Percentiles rank a stretch among this genome's conserved stretches.
phyloP scores from a whole-genome alignment of 1,139 yeast species.

The Yamadazyma sp. region DNA sequence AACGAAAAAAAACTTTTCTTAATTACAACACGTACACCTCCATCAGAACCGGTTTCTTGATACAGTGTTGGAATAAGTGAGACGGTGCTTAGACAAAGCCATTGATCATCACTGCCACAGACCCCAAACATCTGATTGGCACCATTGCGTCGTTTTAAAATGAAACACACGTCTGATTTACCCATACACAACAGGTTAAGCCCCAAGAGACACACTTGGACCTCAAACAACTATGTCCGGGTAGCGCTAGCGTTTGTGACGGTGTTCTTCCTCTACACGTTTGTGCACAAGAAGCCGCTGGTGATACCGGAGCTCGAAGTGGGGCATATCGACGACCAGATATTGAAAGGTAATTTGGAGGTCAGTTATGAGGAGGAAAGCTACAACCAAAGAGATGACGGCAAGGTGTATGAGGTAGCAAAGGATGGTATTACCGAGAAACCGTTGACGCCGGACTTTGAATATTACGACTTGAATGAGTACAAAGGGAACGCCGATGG shows the following conservation, averaged over 20 bases:
- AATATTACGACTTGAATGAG: slow-evolving; percentile 60
- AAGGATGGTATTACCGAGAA: slow-evolving; percentile 30
- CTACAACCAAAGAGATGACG: slow-evolving; percentile 15
- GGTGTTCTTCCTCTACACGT: slow-evolving; percentile 16
- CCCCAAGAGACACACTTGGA: slow-evolving; percentile 11
- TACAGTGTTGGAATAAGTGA: not conserved
- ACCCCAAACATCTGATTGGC: no score
- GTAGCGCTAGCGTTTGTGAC: slow-evolving; percentile 9
- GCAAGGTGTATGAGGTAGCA: slow-evolving; percentile 36
- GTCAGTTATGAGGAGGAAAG: slow-evolving; percentile 15
- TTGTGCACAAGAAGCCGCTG: slow-evolving; percentile 6
- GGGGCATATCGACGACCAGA: slow-evolving; percentile 15
- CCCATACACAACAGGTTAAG: slow-evolving; percentile 35
- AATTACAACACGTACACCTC: not conserved
- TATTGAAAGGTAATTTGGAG: slow-evolving; percentile 14
- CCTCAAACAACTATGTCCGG: slow-evolving; percentile 7
- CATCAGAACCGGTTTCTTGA: not conserved
- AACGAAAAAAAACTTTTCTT: not conserved
- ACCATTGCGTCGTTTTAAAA: no score
- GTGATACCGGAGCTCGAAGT: slow-evolving; percentile 11
- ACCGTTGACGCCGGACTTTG: slow-evolving; percentile 26
- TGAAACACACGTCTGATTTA: slow-evolving; percentile 26
- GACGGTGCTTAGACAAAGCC: not conserved
- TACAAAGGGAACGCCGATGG: slow-evolving; percentile 60
- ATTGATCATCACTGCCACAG: not conserved